Percentiles rank a stretch among this genome's conserved stretches.
phyloP scores from a whole-genome alignment of 306 rosid genomes.

The Gynostemma pentaphyllum region DNA sequence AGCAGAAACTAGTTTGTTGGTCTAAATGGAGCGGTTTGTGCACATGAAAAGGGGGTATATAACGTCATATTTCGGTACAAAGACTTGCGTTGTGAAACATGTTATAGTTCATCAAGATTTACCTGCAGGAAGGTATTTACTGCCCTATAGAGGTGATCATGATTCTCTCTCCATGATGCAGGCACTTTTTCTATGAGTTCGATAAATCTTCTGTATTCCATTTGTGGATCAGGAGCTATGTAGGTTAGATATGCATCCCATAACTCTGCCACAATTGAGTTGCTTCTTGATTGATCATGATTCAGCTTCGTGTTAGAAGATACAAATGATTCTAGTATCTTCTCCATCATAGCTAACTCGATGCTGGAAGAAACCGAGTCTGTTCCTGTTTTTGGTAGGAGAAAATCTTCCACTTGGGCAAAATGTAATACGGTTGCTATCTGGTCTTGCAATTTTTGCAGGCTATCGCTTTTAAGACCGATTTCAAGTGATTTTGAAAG shows the following conservation, averaged over 20 bases:
- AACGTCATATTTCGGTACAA: neutral
- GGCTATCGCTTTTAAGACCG: constrained; percentile 27
- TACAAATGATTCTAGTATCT: constrained; percentile 39
- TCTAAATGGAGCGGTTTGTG: too few species aligned
- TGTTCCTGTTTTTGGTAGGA: constrained; percentile 32
- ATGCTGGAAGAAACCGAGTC: constrained; percentile 36
- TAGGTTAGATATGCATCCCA: constrained; percentile 68
- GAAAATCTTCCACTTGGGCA: constrained; percentile 51
- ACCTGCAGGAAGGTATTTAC: constrained; percentile 57
- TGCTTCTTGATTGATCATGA: constrained; percentile 27
- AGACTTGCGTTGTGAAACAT: neutral
- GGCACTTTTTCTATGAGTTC: constrained; percentile 72
- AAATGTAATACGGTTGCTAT: constrained; percentile 49
- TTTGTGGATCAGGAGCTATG: constrained; percentile 37
- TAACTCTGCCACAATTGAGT: constrained; percentile 40
- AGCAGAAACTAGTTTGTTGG: neutral
- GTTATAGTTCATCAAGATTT: constrained; percentile 4
- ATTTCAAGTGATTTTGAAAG: constrained; percentile 59
- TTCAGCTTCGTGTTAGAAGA: constrained; percentile 29
- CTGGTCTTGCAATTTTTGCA: constrained; percentile 42
- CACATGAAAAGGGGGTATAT: neutral
- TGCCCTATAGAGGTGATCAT: constrained; percentile 60
- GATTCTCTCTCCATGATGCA: constrained; percentile 40
- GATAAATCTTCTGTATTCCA: constrained; percentile 48
- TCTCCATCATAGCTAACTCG: constrained; percentile 62